Base-by-base conservation (phyloP, 2,329 filamentous ascomycete genomes). In the Nothophoma quercina region DNA sequence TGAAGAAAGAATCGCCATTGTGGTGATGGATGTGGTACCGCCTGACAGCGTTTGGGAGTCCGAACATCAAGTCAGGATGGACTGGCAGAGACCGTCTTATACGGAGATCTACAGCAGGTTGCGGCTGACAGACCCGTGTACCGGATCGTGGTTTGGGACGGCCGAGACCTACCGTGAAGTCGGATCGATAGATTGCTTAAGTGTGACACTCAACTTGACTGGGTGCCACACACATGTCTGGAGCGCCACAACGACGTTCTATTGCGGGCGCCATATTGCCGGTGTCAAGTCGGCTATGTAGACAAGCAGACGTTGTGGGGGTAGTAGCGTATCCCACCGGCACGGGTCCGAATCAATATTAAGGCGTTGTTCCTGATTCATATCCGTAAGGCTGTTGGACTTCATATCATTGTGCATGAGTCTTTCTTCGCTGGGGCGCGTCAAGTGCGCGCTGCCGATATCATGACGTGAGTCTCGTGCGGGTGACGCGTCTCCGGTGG, bases 211-310 rank as follows among this genome's bases (percentile, higher is more conserved):
- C 2, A 1, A 18, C 7, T 16, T 45, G 2, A 51, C 25, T 43
- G 26, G 38, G 26, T 36, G 15, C 26, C 25, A 39, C 26, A 39
- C 26, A 38, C 7, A 3, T 19, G 19, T 18, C 6, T 9, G 12
- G 26, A 4, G 5, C n/a, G 5, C 21, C n/a, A 22, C 8, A 2
- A 23, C 16, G 5, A 7, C 9, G n/a, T n/a, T 10, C 23, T 6
- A 12, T 34, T n/a, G 12, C 12, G 46, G 12, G 38, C 30, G 19
- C n/a, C 28, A 34, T 51, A 51, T 51, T 45, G 48, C 40, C 41
- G 48, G 35, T 19, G 23, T 10, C 34, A 39, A 45, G 41, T 51
- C 34, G 48, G 41, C 40, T 51, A 45, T 45, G 4, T 12, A 23
- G 16, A n/a, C 15, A 15, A 10, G 10, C 16, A 4, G 8, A 19